Evolutionary conservation across 345 rosid species (phyloP).

Genomic region (Eucalyptus pauciflora): DNA sequence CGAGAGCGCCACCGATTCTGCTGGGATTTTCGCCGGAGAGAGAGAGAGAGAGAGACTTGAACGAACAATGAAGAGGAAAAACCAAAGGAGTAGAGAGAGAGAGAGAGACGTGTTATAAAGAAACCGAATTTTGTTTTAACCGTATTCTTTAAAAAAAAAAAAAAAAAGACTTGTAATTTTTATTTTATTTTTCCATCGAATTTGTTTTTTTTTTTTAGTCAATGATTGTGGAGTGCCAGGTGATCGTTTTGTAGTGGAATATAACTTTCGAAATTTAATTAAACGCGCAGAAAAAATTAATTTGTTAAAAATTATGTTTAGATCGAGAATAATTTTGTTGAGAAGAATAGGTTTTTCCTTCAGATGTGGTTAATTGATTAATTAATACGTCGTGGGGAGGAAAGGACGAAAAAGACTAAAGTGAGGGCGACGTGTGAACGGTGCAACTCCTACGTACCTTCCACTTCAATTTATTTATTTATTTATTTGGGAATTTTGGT

Average conservation of each 20-base stretch:
- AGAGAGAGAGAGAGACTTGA: background rate
- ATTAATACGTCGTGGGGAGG: background rate
- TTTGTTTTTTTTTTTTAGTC: background rate
- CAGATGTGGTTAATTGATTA: background rate
- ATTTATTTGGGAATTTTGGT: background rate
- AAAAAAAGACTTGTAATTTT: background rate
- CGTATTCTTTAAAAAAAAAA: background rate
- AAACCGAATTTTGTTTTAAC: background rate
- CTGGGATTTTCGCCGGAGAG: conserved; percentile 14
- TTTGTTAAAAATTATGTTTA: background rate
- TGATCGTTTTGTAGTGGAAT: background rate
- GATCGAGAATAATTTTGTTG: background rate
- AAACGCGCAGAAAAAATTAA: no score
- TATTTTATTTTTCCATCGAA: background rate
- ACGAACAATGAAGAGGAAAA: background rate
- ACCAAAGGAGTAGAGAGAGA: background rate
- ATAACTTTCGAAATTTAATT: background rate
- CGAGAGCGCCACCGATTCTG: background rate
- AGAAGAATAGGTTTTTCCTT: background rate
- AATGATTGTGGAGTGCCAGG: background rate
- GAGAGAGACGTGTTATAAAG: background rate
- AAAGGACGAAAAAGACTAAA: background rate
- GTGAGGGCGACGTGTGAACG: background rate
- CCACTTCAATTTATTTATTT: background rate
- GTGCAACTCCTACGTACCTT: background rate